A percentile compares a stretch with the other conserved stretches of the same genome.
Evolutionary conservation across 169 alveolate genomes (phyloP).

Genomic region (Plasmodium gaboni): DNA sequence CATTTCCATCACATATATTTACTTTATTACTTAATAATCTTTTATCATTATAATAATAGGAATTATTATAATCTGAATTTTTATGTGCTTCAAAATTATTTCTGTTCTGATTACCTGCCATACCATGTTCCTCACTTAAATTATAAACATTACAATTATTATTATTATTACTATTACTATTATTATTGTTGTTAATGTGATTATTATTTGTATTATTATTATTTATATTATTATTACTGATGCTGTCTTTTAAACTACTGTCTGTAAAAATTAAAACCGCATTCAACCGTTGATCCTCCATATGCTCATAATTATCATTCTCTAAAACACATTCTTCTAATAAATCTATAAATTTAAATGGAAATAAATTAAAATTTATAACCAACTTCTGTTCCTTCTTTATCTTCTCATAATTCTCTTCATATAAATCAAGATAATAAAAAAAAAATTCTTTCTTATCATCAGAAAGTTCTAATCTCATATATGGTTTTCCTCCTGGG

Average conservation of each 20-base stretch:
- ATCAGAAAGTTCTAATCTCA: constrained; percentile 61
- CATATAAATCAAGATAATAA: constrained; percentile 64
- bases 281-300: constrained; percentile 56
- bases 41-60: not conserved
- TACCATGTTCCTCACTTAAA: not conserved
- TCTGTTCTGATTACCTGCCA: not conserved
- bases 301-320: constrained; percentile 40
- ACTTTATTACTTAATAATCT: no score
- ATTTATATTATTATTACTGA: not conserved
- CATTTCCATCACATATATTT: constrained; percentile 3
- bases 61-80: not conserved
- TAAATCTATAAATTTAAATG: constrained; percentile 67
- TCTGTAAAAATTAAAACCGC: constrained; percentile 49
- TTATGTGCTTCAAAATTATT: not conserved
- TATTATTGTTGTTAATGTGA: not conserved
- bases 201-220: not conserved
- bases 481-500: constrained; percentile 33
- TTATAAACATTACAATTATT: not conserved
- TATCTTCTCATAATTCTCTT: constrained; percentile 72
- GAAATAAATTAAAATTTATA: constrained; percentile 70
- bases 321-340: constrained; percentile 65
- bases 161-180: not conserved
- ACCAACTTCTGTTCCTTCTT: constrained; percentile 59
- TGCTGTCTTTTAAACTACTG: not conserved
- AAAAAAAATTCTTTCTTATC: constrained; percentile 56